A percentile compares a stretch with the other conserved stretches of the same genome.
Conservation (phyloP, 177 flowering plant species). For the Telopea speciosissima region DNA sequence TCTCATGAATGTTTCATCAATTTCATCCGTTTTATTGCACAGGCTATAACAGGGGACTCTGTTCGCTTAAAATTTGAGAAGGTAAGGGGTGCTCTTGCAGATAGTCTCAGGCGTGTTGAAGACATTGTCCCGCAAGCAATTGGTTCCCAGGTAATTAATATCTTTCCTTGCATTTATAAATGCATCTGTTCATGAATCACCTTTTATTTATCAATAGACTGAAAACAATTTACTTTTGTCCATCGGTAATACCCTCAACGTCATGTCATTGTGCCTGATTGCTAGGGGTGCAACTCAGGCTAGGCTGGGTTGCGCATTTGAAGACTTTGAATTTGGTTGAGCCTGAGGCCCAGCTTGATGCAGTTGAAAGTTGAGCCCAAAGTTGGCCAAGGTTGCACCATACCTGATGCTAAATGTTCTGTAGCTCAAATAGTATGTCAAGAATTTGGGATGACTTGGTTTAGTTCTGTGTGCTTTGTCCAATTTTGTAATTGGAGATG, state of each 20-base stretch:
- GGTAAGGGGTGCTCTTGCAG: slow-evolving; percentile 64
- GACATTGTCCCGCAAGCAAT: slow-evolving; percentile 86
- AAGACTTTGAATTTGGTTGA: no score
- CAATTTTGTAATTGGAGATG: neutral
- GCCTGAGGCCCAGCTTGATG: no score
- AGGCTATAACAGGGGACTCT: slow-evolving; percentile 98
- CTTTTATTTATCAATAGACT: neutral
- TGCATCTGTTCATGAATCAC: neutral
- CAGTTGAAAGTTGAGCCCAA: no score
- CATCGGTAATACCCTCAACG: neutral
- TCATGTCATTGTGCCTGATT: neutral
- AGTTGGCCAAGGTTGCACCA: no score
- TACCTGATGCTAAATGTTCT: no score
- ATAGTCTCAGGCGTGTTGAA: slow-evolving; percentile 80
- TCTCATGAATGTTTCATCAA: neutral
- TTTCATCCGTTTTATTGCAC: slow-evolving; percentile 9
- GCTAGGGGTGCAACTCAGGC: no score
- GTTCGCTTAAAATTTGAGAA: slow-evolving; percentile 84
- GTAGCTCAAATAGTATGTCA: no score
- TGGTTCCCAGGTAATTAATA: slow-evolving; percentile 67
- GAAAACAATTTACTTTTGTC: neutral
- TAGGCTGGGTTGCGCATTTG: no score
- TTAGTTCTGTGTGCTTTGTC: no score
- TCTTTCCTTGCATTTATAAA: neutral
- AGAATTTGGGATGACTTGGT: no score